Evolutionary conservation across 805 yeast genomes (phyloP), one percentile per base, ranked within the genome.

Genomic region (Lipomyces kockii): DNA sequence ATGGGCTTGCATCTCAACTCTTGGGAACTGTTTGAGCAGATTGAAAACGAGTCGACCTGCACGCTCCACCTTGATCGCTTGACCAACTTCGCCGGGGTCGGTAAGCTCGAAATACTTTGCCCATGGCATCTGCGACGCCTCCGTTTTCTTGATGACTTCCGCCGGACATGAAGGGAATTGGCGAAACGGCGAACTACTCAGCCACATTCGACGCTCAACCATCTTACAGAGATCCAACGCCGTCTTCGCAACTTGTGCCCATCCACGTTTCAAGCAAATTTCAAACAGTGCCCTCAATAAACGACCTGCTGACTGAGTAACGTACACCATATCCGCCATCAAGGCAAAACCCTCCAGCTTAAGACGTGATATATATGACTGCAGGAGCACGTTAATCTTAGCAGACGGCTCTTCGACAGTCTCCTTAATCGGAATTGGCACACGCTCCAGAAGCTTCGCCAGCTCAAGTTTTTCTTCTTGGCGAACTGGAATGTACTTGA

Each of bases 241-340:
- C 1, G 79, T 67, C 71, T 83, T 84, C 0, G 97, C 81, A 14
- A 89, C 77, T 25, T 81, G 76, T 0, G 97, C 83, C 96, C 97
- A 92, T 11, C 84, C 83, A 71, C 88, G 90, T 62, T 83, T 81
- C 58, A 90, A 72, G 9, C 90, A 85, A 43, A 95, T 85, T 75
- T 94, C 97, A 76, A 85, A 87, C 70, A 96, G 84, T 0, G 98
- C 98, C 65, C 98, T 80, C 64, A 93, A 81, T 51, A 95, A 78
- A 75, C 99, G 84, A 2, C 96, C 94, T 0, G 97, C 98, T 53
- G 96, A 91, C 77, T 95, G 98, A 0, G 95, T 90, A 53, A 95
- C 86, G 76, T 91, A 95, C 2, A 91, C 83, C 97, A 93, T 92
- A 80, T 95, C 99, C 0, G 97, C 87, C 84, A 89, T 87, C 68